Conservation (phyloP, 176 grass and related monocot species). For the Otatea glauca region DNA sequence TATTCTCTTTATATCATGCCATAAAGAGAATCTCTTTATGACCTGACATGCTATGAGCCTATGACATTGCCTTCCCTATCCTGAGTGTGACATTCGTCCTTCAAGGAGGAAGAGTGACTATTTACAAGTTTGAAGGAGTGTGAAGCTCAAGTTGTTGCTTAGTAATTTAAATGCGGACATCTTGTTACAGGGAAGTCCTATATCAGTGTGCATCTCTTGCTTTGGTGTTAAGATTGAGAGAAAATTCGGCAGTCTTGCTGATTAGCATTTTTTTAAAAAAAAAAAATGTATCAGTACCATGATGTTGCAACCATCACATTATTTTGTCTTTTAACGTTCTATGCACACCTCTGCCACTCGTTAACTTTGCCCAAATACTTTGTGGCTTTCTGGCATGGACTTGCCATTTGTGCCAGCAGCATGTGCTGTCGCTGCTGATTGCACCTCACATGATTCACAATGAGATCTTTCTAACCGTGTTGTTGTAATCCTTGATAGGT, state of each 20-base stretch:
- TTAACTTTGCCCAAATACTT: neutral
- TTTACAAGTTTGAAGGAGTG: neutral
- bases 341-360: neutral
- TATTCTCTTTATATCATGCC: neutral
- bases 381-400: neutral
- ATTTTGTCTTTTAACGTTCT: neutral
- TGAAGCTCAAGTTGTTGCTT: neutral
- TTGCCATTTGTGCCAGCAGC: neutral
- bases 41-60: neutral
- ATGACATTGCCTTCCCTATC: neutral
- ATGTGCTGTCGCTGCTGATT: neutral
- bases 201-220: conserved; percentile 2
- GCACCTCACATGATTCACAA: neutral
- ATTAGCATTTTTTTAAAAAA: neutral
- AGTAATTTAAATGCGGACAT: neutral
- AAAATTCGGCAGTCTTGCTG: neutral
- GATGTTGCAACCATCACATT: neutral
- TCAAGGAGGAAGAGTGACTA: neutral
- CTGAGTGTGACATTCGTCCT: neutral
- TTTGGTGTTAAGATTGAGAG: neutral
- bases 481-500: conserved; percentile 44
- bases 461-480: conserved; percentile 1
- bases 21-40: neutral
- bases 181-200: neutral
- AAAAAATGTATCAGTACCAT: neutral